Conservation (phyloP, 495 filamentous ascomycete genomes). For the Trichoderma virens region DNA sequence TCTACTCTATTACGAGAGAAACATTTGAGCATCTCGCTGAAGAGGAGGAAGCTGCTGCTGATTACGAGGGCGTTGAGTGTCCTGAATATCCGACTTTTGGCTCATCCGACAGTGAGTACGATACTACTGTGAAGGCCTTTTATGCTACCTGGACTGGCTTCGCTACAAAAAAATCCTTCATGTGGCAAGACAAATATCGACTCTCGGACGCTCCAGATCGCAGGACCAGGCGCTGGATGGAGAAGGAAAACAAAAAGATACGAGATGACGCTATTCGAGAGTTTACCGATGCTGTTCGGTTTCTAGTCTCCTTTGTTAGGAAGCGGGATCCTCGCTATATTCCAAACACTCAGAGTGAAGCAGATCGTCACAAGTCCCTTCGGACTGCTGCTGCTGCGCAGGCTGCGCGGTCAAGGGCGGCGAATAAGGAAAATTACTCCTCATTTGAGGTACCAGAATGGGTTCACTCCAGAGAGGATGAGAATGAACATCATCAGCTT, state of each 20-base stretch:
- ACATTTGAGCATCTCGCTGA: conserved; percentile 73
- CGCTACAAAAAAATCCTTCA: conserved; percentile 73
- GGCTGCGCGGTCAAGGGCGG: conserved; percentile 72
- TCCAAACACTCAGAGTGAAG: conserved; percentile 57
- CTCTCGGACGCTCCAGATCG: conserved; percentile 83
- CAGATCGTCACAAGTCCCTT: conserved; percentile 69
- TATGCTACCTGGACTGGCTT: conserved; percentile 79
- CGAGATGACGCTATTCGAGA: conserved; percentile 75
- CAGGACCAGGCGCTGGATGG: conserved; percentile 73
- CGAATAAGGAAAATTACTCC: conserved; percentile 63
- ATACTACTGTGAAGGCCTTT: conserved; percentile 66
- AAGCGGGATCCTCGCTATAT: conserved; percentile 87
- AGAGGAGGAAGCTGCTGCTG: conserved; percentile 68
- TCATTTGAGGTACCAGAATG: conserved; percentile 67
- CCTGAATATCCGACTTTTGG: conserved; percentile 77
- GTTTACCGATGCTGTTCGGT: conserved; percentile 87
- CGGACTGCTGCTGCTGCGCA: conserved; percentile 75
- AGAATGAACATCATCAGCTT: conserved; percentile 31
- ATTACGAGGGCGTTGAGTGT: conserved; percentile 50
- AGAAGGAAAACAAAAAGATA: conserved; percentile 88
- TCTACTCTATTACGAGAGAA: conserved; percentile 67
- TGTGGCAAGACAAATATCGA: conserved; percentile 81
- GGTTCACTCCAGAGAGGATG: conserved; percentile 51
- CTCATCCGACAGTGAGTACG: conserved; percentile 54
- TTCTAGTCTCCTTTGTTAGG: conserved; percentile 81